Evolutionary conservation across 306 rosid genomes (phyloP).

Genomic region (Acmispon strigosus): DNA sequence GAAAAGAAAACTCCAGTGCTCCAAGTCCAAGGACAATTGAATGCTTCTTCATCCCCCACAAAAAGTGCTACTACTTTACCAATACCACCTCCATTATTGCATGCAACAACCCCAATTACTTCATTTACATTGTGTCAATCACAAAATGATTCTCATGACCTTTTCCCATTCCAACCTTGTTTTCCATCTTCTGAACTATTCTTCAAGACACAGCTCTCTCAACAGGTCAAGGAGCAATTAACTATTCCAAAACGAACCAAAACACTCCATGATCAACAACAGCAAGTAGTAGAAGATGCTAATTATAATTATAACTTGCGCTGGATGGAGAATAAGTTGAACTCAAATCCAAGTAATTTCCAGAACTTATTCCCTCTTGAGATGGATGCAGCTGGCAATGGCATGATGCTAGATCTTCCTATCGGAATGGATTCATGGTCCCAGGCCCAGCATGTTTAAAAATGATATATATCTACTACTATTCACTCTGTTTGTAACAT

Average conservation of each 20-base stretch:
- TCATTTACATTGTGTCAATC: constrained; percentile 7
- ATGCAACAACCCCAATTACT: background rate
- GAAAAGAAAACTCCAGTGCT: constrained; percentile 39
- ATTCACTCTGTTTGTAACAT: too few relatives aligned
- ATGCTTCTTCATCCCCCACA: background rate
- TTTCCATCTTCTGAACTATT: background rate
- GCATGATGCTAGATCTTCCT: constrained; percentile 7
- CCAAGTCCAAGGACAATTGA: constrained; percentile 20
- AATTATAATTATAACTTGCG: background rate
- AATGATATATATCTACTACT: background rate
- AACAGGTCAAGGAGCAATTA: background rate
- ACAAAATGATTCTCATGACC: background rate
- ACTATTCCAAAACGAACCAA: background rate
- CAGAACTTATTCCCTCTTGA: constrained; percentile 15
- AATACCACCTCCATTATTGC: background rate
- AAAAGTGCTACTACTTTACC: background rate
- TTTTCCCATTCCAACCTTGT: background rate
- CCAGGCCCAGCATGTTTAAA: background rate
- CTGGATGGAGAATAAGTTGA: constrained; percentile 24
- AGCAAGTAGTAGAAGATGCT: background rate
- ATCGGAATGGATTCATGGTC: constrained; percentile 16
- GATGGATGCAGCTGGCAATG: constrained; percentile 21
- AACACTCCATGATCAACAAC: background rate
- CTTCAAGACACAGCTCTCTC: background rate
- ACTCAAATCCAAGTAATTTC: constrained; percentile 1